Evolutionary conservation across 1,284 basidiomycete species (phyloP).

Genomic region (Cryptococcus neoformans): DNA sequence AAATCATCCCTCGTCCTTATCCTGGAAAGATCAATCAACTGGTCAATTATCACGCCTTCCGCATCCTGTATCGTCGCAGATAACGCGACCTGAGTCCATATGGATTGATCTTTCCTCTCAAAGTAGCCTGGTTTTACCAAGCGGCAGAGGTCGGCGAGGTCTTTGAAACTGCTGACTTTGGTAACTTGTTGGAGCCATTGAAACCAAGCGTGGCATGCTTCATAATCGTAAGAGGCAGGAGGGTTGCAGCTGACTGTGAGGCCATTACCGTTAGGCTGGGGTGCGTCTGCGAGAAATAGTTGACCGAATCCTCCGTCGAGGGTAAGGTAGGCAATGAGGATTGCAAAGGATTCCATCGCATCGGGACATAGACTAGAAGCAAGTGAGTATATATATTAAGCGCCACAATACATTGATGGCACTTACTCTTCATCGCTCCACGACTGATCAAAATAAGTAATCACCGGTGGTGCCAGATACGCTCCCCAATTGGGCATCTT

Average conservation of each 20-base stretch:
- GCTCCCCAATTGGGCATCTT: slow-evolving; percentile 25
- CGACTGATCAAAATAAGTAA: slow-evolving; percentile 25
- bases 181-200: slow-evolving; percentile 22
- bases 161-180: slow-evolving; percentile 11
- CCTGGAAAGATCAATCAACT: slow-evolving; percentile 23
- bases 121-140: slow-evolving; percentile 7
- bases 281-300: slow-evolving; percentile 15
- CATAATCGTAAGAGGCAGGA: slow-evolving; percentile 14
- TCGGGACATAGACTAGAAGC: slow-evolving; percentile 25
- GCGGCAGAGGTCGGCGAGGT: slow-evolving; percentile 19
- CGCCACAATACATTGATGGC: not conserved
- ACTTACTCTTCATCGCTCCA: slow-evolving; percentile 18
- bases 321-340: slow-evolving; percentile 20
- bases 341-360: slow-evolving; percentile 18
- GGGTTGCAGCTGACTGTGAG: slow-evolving; percentile 27
- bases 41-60: slow-evolving; percentile 18
- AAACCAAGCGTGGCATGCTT: slow-evolving; percentile 22
- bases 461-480: slow-evolving; percentile 29
- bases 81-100: not conserved
- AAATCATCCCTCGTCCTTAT: slow-evolving; percentile 31
- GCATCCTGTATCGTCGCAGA: slow-evolving; percentile 9
- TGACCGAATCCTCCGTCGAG: slow-evolving; percentile 20
- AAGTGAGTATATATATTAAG: not conserved
- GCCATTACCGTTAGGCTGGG: slow-evolving; percentile 19
- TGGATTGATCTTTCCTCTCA: not conserved